phyloP scores from a whole-genome alignment of 371 early-diverging fungal species.

The Coemansia sp. region DNA sequence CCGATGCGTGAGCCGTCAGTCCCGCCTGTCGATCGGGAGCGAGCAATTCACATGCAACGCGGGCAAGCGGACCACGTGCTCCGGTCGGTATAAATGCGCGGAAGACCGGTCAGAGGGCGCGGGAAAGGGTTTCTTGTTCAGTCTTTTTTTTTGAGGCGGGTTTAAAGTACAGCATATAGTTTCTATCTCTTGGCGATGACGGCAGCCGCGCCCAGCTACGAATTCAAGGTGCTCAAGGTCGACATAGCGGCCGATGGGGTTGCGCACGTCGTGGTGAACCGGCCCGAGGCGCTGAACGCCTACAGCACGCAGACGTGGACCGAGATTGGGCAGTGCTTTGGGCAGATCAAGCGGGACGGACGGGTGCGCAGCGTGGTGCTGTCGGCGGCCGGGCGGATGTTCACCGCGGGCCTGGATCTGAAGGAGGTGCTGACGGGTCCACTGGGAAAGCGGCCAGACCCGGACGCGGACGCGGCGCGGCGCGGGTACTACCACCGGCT shows the following conservation, averaged over 20 bases:
- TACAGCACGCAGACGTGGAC: constrained; percentile 67
- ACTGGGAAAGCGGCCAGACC: constrained; percentile 16
- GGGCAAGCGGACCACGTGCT: constrained; percentile 1
- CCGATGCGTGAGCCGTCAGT: not conserved
- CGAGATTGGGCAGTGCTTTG: constrained; percentile 61
- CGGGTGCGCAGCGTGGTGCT: constrained; percentile 73
- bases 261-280: constrained; percentile 79
- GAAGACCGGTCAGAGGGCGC: no score
- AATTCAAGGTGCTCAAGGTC: constrained; percentile 56
- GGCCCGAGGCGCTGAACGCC: constrained; percentile 80
- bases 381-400: constrained; percentile 72
- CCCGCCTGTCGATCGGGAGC: not conserved
- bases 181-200: not conserved
- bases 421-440: constrained; percentile 46
- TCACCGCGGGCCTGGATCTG: constrained; percentile 90
- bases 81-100: not conserved
- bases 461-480: constrained; percentile 55
- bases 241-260: constrained; percentile 60
- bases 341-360: constrained; percentile 57
- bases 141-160: not conserved
- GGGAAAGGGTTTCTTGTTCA: no score
- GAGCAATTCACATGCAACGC: constrained; percentile 2
- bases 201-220: not conserved
- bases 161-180: not conserved
- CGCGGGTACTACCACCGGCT: constrained; percentile 53